Percentiles rank a stretch among this genome's conserved stretches.
phyloP scores from a whole-genome alignment of 768 basidiomycete genomes.

The Xerocomus spinulosus region DNA sequence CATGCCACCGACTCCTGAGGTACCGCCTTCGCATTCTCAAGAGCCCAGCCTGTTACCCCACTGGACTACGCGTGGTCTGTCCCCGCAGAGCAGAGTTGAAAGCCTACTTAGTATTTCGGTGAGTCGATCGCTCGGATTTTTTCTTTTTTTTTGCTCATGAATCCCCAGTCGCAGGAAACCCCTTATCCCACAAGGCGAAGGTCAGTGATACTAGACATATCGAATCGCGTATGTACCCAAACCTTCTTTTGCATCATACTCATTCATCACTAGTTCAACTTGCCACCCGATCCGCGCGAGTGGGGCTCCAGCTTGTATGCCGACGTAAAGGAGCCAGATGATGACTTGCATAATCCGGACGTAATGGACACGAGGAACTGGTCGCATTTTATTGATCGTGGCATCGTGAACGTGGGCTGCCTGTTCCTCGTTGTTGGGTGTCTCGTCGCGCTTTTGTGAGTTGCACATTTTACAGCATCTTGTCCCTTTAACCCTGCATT shows the following conservation, averaged over 20 bases:
- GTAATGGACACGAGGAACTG: conserved; percentile 27
- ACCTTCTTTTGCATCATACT: not conserved
- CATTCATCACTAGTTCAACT: conserved; percentile 46
- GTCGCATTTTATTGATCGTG: conserved; percentile 52
- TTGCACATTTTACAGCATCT: not conserved
- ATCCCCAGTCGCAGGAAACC: conserved; percentile 22
- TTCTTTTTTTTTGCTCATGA: not conserved
- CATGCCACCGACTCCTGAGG: conserved; percentile 17
- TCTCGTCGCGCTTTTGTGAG: conserved; percentile 59
- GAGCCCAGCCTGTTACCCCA: conserved; percentile 12
- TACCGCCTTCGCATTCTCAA: conserved; percentile 3
- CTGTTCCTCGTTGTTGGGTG: conserved; percentile 48
- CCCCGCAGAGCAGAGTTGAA: conserved; percentile 19
- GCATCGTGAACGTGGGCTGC: conserved; percentile 70
- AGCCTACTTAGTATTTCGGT: conserved; percentile 28
- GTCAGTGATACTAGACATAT: conserved; percentile 35
- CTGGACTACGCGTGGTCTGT: conserved; percentile 5
- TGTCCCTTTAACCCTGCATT: not conserved
- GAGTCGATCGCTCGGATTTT: not conserved
- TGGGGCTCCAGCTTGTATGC: conserved; percentile 62
- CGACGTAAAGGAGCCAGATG: conserved; percentile 59
- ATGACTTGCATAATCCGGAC: conserved; percentile 69
- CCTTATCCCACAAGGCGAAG: conserved; percentile 41
- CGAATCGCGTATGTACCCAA: conserved; percentile 37
- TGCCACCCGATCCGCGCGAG: conserved; percentile 58